These are phyloP conservation scores for Saccharum officinarum DNA, from an alignment of 176 grass and related monocot genomes.

Conservation along the genomic window DNA sequence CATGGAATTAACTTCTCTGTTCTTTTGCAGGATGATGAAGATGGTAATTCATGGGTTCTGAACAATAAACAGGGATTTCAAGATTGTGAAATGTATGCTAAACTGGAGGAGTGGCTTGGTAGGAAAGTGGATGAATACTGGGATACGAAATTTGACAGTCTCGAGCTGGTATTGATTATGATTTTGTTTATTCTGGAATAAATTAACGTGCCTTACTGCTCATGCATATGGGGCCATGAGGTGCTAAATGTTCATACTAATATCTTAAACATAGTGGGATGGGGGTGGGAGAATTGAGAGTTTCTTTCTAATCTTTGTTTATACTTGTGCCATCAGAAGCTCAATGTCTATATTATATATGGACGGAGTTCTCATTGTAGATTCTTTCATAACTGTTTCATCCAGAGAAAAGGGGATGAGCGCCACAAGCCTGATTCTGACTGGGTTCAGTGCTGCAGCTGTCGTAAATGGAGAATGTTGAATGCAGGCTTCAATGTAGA, in stretches of 20 bases:
- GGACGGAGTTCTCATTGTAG: background rate
- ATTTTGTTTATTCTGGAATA: background rate
- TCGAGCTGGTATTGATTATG: slow-evolving; percentile 61
- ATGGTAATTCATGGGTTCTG: slow-evolving; percentile 74
- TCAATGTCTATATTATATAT: background rate
- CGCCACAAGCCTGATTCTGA: slow-evolving; percentile 64
- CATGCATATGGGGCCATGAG: slow-evolving; percentile 23
- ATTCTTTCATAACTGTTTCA: slow-evolving; percentile 19
- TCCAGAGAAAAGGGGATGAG: slow-evolving; percentile 53
- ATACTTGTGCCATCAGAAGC: background rate
- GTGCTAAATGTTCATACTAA: background rate
- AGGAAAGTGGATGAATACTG: slow-evolving; percentile 68
- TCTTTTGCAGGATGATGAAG: slow-evolving; percentile 69
- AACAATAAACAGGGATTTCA: slow-evolving; percentile 94
- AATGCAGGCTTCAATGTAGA: slow-evolving; percentile 46
- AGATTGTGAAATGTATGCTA: slow-evolving; percentile 82
- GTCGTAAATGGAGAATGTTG: slow-evolving; percentile 84
- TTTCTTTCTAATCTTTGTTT: slow-evolving; percentile 17
- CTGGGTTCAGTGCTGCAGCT: slow-evolving; percentile 86
- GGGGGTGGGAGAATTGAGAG: background rate
- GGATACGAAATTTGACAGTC: slow-evolving; percentile 63
- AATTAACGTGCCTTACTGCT: background rate
- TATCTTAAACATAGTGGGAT: background rate
- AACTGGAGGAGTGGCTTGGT: slow-evolving; percentile 80
- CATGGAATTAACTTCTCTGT: slow-evolving; percentile 26